Percentiles rank a stretch among this genome's conserved stretches.
Evolutionary conservation across 768 basidiomycete species (phyloP).

Genomic region (Lentinula guzmanii): DNA sequence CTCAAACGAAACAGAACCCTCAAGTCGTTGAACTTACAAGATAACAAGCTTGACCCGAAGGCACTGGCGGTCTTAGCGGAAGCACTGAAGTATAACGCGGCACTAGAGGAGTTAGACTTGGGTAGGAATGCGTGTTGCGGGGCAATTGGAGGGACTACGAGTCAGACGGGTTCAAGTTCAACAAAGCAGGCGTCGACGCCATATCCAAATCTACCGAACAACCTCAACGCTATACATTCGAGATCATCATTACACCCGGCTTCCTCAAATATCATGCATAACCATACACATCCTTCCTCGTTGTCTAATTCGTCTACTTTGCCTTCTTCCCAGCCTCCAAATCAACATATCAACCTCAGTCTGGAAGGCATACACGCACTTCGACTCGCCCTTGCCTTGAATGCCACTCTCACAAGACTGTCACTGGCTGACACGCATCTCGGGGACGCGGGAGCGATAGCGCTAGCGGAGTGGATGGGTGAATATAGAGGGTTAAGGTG

Average conservation of each 20-base stretch:
- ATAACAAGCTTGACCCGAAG: constrained; percentile 85
- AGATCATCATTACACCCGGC: no score
- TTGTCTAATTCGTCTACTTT: not conserved
- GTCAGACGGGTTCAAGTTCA: no score
- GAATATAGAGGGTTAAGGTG: constrained; percentile 85
- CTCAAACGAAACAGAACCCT: constrained; percentile 93
- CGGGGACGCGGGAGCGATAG: constrained; percentile 82
- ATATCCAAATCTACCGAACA: no score
- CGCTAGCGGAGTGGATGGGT: constrained; percentile 93
- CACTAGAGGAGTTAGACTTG: constrained; percentile 90
- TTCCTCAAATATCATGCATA: no score
- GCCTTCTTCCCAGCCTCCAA: not conserved
- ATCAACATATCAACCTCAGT: not conserved
- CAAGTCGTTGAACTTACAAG: constrained; percentile 89
- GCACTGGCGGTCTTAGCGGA: constrained; percentile 60
- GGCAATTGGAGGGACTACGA: constrained; percentile 32
- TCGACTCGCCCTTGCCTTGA: constrained; percentile 89
- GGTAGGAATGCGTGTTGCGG: constrained; percentile 93
- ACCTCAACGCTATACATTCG: no score
- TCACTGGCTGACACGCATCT: constrained; percentile 85
- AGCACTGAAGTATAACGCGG: constrained; percentile 86
- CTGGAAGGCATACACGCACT: constrained; percentile 63
- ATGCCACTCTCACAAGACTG: constrained; percentile 84
- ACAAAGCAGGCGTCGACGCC: no score
- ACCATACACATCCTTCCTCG: no score